Evolutionary conservation across 2,329 filamentous ascomycete species (phyloP), one percentile per base, ranked within the genome.

Genomic region (Botrytis tulipae): DNA sequence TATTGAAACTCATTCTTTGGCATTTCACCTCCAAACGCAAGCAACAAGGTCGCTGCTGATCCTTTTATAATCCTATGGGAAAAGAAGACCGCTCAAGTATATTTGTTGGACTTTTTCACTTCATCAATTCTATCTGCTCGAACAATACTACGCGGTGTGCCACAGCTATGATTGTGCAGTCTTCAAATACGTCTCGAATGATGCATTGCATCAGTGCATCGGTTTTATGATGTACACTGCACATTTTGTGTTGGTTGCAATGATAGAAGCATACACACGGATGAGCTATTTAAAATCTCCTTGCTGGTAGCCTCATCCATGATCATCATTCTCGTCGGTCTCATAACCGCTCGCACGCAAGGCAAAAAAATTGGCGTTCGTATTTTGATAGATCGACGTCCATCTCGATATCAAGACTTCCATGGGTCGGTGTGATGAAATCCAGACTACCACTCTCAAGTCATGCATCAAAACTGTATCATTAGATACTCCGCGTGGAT

Each of bases 151-250:
- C 40, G 14, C 44, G 16, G 74, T 84, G 82, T n/a, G 82, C 81
- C 1, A 83, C 79, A 0, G 80, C 79, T 46, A 83, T 78, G n/a
- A 91, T 85, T 3, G 89, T 91, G 77, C 87, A 86, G 5, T 82
- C 83, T 3, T 80, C 79, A 77, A 91, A 90, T 46, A 46, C 84
- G 48, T 85, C 82, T 2, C 86, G 83, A 72, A 91, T 85, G 32
- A 90, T 81, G 14, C 82, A 81, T 77, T 90, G 86, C 80, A 90
- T 87, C 25, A 85, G 80, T 60, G 84, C 82, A 74, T 90, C 88
- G 0, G 88, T 89, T 74, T 85, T 83, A 20, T 82, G 80, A 76
- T 91, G 89, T 61, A 91, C 85, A 71, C 86, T 89, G 79, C 81
- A 83, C 6, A 0, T 81, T 80, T 37, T 80, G 79, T 2, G 80